A percentile compares a stretch with the other conserved stretches of the same genome.
Conservation (phyloP, 306 rosid genomes). For the Mimosa pudica region DNA sequence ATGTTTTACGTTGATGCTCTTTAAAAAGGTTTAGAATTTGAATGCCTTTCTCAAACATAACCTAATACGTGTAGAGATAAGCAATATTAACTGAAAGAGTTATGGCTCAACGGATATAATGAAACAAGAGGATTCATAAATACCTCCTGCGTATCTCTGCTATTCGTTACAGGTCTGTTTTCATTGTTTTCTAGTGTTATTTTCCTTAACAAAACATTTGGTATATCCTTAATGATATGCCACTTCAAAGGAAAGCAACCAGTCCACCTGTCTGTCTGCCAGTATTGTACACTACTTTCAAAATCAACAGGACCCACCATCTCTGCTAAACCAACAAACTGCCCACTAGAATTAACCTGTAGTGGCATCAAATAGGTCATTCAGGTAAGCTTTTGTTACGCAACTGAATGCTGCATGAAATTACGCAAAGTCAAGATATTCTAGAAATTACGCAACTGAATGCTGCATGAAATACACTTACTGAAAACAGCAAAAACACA, state of each 20-base stretch:
- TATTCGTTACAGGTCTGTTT: conserved; percentile 57
- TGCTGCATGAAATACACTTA: conserved; percentile 26
- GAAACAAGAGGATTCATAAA: conserved; percentile 24
- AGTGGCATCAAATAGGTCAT: background rate
- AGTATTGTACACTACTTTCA: conserved; percentile 41
- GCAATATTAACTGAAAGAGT: background rate
- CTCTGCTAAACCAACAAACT: conserved; percentile 63
- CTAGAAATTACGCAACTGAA: background rate
- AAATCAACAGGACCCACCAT: conserved; percentile 58
- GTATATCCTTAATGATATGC: conserved; percentile 58
- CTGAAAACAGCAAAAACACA: conserved; percentile 56
- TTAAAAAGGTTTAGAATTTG: conserved; percentile 50
- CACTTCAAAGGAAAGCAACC: conserved; percentile 64
- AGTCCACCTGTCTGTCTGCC: conserved; percentile 69
- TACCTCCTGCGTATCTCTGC: conserved; percentile 69
- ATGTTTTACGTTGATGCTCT: conserved; percentile 45
- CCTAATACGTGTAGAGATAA: conserved; percentile 38
- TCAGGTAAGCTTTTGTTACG: background rate
- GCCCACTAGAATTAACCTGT: conserved; percentile 62
- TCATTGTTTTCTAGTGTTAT: conserved; percentile 61
- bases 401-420: background rate
- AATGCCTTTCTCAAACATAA: conserved; percentile 47
- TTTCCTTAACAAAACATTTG: conserved; percentile 49
- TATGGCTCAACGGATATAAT: background rate
- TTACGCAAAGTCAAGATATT: conserved; percentile 13